A percentile compares a stretch with the other conserved stretches of the same genome.
phyloP scores from a whole-genome alignment of 768 basidiomycete genomes.

The Pisolithus marmoratus region DNA sequence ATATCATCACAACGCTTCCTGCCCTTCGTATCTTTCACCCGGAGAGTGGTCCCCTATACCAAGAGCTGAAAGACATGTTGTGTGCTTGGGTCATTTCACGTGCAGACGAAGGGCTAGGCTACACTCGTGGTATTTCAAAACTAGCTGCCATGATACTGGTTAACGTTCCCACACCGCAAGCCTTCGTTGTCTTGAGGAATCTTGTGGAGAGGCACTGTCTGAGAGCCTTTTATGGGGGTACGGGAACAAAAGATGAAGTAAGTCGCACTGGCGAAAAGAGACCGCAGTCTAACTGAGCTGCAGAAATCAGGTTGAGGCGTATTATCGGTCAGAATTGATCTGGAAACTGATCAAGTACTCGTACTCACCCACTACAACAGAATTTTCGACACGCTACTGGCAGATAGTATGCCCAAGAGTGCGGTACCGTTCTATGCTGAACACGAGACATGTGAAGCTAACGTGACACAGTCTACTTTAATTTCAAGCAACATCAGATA shows the following conservation, averaged over 20 bases:
- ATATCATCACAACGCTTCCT: constrained; percentile 70
- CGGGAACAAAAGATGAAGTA: constrained; percentile 71
- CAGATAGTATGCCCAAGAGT: constrained; percentile 94
- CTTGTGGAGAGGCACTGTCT: constrained; percentile 80
- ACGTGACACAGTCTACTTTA: constrained; percentile 68
- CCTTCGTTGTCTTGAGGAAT: constrained; percentile 81
- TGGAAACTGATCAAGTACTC: constrained; percentile 4
- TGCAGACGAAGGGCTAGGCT: constrained; percentile 77
- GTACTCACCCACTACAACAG: constrained; percentile 33
- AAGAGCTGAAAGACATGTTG: constrained; percentile 77
- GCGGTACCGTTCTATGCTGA: constrained; percentile 3
- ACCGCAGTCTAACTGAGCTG: constrained; percentile 24
- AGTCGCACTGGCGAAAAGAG: constrained; percentile 26
- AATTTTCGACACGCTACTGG: constrained; percentile 88
- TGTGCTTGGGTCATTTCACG: constrained; percentile 86
- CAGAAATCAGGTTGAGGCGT: constrained; percentile 70
- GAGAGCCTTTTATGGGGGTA: constrained; percentile 77
- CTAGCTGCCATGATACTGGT: constrained; percentile 84
- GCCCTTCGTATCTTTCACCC: constrained; percentile 75
- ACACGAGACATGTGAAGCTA: not conserved
- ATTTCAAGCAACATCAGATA: constrained; percentile 91
- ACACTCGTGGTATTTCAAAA: constrained; percentile 61
- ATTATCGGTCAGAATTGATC: constrained; percentile 60
- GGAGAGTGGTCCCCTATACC: constrained; percentile 71
- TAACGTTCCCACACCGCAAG: constrained; percentile 71